phyloP scores from a whole-genome alignment of 2,329 filamentous ascomycete genomes.

The Zasmidium cellare region DNA sequence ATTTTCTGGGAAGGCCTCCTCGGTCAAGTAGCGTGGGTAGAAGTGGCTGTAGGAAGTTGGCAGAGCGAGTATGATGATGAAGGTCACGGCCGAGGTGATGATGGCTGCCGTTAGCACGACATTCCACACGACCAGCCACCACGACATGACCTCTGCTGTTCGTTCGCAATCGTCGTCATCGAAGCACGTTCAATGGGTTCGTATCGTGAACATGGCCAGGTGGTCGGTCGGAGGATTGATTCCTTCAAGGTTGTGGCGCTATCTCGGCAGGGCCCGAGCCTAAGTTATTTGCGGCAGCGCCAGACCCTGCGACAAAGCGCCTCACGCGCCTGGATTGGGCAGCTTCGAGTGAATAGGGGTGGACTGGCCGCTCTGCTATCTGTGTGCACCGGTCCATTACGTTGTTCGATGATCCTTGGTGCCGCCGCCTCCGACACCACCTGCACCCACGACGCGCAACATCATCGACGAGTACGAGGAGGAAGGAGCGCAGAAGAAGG shows the following conservation, averaged over 20 bases:
- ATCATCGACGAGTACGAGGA: no score
- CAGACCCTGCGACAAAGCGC: not conserved
- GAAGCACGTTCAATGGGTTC: not conserved
- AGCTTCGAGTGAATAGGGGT: not conserved
- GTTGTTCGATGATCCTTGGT: not conserved
- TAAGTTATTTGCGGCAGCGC: not conserved
- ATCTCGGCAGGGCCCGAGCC: not conserved
- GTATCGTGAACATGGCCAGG: not conserved
- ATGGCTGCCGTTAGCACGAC: slow-evolving; percentile 43
- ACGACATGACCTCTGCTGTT: slow-evolving; percentile 23
- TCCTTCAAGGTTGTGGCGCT: not conserved
- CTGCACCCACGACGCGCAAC: not conserved
- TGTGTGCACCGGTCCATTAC: not conserved
- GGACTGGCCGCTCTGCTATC: not conserved
- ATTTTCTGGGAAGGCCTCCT: slow-evolving; percentile 31
- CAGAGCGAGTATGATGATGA: slow-evolving; percentile 51
- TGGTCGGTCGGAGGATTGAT: not conserved
- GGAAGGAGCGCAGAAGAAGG: no score
- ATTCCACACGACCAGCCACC: slow-evolving; percentile 32
- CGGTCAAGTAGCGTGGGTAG: slow-evolving; percentile 25
- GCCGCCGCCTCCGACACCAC: not conserved
- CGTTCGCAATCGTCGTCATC: slow-evolving; percentile 15
- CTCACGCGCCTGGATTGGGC: not conserved
- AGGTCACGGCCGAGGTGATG: slow-evolving; percentile 49
- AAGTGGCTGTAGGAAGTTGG: slow-evolving; percentile 54